These are phyloP conservation scores for Neonectria magnoliae DNA, from an alignment of 2,329 filamentous ascomycete genomes.

Conservation along the genomic window DNA sequence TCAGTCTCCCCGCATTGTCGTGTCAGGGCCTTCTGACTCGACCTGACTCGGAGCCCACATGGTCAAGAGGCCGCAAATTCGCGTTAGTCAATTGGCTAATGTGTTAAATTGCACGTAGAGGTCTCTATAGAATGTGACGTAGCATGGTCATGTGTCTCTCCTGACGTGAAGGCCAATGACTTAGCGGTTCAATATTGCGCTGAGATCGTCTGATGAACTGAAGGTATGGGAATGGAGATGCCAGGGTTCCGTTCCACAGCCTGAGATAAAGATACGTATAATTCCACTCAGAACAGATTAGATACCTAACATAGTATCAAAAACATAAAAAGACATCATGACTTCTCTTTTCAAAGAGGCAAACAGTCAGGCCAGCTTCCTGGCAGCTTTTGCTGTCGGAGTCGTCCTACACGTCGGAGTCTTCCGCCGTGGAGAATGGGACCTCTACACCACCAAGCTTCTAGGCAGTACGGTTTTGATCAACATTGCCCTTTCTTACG, in stretches of 20 bases:
- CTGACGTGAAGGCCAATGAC: neutral
- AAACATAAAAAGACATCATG: neutral
- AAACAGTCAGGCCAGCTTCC: neutral
- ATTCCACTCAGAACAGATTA: neutral
- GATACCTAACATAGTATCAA: neutral
- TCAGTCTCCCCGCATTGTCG: neutral
- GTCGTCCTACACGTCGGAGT: conserved; percentile 7
- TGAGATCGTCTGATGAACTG: neutral
- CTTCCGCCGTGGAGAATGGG: conserved; percentile 24
- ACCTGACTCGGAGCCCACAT: neutral
- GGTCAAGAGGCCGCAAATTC: neutral
- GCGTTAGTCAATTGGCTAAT: neutral
- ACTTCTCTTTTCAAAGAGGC: neutral
- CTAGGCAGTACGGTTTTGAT: neutral
- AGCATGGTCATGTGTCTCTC: neutral
- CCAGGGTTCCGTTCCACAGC: neutral
- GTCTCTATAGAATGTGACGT: neutral
- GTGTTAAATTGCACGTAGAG: neutral
- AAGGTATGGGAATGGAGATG: neutral
- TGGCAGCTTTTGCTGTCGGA: neutral
- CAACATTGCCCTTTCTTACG: neutral
- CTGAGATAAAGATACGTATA: neutral
- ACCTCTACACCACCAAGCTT: conserved; percentile 23
- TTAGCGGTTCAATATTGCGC: neutral
- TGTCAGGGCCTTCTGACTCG: conserved; percentile 14